Evolutionary conservation across 352 stramenopile species (phyloP), one percentile per base, ranked within the genome.

Genomic region (Globisporangium paroecandrum): DNA sequence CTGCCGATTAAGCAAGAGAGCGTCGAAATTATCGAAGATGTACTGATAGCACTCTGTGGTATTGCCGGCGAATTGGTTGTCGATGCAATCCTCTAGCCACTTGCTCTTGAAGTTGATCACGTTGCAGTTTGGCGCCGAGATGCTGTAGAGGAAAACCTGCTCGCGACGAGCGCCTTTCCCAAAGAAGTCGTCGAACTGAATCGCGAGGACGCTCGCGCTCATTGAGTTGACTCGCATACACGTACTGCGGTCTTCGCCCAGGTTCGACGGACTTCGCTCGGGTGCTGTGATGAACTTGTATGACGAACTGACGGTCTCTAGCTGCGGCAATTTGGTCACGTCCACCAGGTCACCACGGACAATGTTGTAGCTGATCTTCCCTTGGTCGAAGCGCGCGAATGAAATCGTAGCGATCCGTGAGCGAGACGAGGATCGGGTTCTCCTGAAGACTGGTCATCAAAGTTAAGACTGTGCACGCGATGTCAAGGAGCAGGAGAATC

Each of bases 1-100:
- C 12, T 58, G 34, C 4, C 71, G 70, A 24, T 79, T 72, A 0
- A 70, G 20, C 0, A 61, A 49, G 20, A 89, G 69, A n/a, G 69
- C 24, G 2, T 81, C 67, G 38, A 87, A 89, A n/a, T 87, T 71
- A 46, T 83, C 71, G 5, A 87, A 67, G 20, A 89, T 84, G 63
- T 82, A 75, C 46, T 73, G 70, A 29, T 87, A 70, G 58, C 79
- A 88, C 8, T 47, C 47, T 3, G 27, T 64, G 13, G 66, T 70
- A 4, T 68, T 71, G 60, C 83, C 79, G 10, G 13, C 32, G 46
- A 72, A 32, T n/a, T 49, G 64, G 9, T n/a, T 57, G 10, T 15
- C 36, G 32, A 81, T 55, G 49, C 81, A 89, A 10, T 72, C 63
- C 3, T 60, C 46, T 24, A 79, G 62, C 77, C 77, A 85, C 15